These are phyloP conservation scores for Kalmanozyma brasiliensis DNA, from an alignment of 1,284 basidiomycete genomes.

Conservation along the genomic window DNA sequence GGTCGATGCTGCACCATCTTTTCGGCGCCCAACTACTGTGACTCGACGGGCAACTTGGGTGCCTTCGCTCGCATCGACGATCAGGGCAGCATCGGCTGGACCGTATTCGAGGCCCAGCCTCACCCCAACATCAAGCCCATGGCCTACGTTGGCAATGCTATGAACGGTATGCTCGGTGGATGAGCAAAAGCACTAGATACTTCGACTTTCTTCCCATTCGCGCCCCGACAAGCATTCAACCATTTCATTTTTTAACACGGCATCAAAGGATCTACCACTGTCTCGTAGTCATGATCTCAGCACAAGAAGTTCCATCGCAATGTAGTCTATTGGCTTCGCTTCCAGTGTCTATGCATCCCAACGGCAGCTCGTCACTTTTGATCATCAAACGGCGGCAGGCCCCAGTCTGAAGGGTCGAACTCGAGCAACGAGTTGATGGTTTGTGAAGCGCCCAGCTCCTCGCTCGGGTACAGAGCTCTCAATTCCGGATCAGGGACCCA, in stretches of 20 bases:
- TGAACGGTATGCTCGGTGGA: constrained; percentile 54
- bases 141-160: constrained; percentile 76
- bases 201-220: too few relatives aligned
- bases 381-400: constrained; percentile 58
- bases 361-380: too few relatives aligned
- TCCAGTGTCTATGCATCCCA: too few relatives aligned
- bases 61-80: constrained; percentile 76
- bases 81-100: constrained; percentile 78
- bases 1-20: constrained; percentile 86
- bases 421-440: constrained; percentile 60
- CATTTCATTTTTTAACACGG: neutral
- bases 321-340: too few relatives aligned
- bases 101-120: constrained; percentile 83
- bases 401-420: constrained; percentile 63
- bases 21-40: constrained; percentile 67
- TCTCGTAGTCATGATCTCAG: too few relatives aligned
- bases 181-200: constrained; percentile 7
- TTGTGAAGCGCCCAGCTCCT: constrained; percentile 58
- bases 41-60: constrained; percentile 69
- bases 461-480: constrained; percentile 34
- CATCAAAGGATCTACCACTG: neutral
- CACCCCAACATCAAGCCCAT: constrained; percentile 92
- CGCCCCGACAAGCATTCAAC: constrained; percentile 5
- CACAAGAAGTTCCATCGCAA: too few relatives aligned
- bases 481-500: constrained; percentile 66